Evolutionary conservation across 208 protist species (phyloP), one percentile per base, ranked within the genome.

Genomic region (Crithidia expoeki): DNA sequence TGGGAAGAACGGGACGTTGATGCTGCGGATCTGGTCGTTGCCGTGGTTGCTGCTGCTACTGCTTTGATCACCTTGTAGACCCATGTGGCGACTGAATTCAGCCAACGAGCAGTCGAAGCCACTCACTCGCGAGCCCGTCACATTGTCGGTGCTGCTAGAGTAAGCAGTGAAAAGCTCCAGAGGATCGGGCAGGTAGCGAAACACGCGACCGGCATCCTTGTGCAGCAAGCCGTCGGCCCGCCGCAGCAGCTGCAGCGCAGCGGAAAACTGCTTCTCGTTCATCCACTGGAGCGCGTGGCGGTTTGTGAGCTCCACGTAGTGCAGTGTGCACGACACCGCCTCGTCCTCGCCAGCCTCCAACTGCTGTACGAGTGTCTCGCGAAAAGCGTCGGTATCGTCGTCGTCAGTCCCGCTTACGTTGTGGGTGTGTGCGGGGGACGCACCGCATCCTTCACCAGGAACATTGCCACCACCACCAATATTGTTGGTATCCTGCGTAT

Each of bases 1-100:
- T 4, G 83, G 69, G 57, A 90, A 93, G 57, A 81, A 93, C 16
- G 85, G 85, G 28, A 91, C 73, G 67, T 71, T 81, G 42, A 89
- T 77, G 38, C 56, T 61, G 33, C 51, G 46, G 33, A 52, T 42
- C 0, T 62, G 30, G 6, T 76, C 61, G 19, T n/a, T 65, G 42
- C 40, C 58, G 42, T 33, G 25, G 47, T 38, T 14, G 67, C 49
- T 67, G 40, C 33, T 38, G 19, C 21, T 19, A 33, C 32, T 17
- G 12, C 19, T 58, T 58, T 30, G 12, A 19, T 34, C 9, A 21
- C 27, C n/a, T n/a, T n/a, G n/a, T n/a, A n/a, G n/a, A n/a, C n/a
- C n/a, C n/a, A n/a, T n/a, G n/a, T n/a, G n/a, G n/a, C n/a, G n/a
- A n/a, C n/a, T n/a, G 9, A 17, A 56, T 1, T 17, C 28, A 1